phyloP scores from a whole-genome alignment of 176 grass and related monocot genomes.

The Stipa capillata region DNA sequence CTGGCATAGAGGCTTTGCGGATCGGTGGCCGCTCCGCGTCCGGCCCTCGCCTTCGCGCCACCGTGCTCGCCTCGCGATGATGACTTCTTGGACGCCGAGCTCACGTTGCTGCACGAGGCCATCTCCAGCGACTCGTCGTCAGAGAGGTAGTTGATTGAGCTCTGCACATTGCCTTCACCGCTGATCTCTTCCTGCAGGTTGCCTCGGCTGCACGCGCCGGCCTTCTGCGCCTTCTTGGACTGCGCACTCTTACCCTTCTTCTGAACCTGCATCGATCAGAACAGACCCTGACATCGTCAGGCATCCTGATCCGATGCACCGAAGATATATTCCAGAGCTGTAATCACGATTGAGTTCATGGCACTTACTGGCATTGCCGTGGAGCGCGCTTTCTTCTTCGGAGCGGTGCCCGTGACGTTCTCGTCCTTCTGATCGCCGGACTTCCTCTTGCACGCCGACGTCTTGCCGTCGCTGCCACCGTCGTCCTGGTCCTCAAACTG shows the following conservation, averaged over 20 bases:
- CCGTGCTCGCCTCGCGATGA: conserved; percentile 22
- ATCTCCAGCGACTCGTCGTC: conserved; percentile 70
- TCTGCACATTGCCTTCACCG: conserved; percentile 36
- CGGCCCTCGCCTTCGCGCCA: conserved; percentile 53
- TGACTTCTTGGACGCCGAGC: conserved; percentile 47
- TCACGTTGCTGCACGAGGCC: conserved; percentile 42
- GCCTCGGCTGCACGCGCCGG: conserved; percentile 23
- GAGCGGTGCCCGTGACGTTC: conserved; percentile 4
- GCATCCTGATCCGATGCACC: background rate
- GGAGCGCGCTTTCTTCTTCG: conserved; percentile 43
- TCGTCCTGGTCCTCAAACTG: conserved; percentile 39
- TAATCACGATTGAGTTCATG: background rate
- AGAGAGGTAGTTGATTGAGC: conserved; percentile 53
- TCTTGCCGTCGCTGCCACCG: background rate
- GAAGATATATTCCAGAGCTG: too few species aligned
- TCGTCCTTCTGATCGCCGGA: conserved; percentile 30
- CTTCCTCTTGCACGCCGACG: conserved; percentile 39
- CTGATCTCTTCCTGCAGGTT: conserved; percentile 41
- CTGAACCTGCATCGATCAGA: conserved; percentile 23
- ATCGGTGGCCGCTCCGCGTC: conserved; percentile 61
- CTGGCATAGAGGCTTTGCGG: conserved; percentile 91
- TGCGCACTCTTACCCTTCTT: conserved; percentile 49
- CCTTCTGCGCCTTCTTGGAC: conserved; percentile 51
- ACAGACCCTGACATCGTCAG: background rate
- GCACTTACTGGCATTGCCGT: conserved; percentile 19